Percentiles rank a stretch among this genome's conserved stretches.
phyloP scores from a whole-genome alignment of 768 basidiomycete genomes.

The Chiua virens region DNA sequence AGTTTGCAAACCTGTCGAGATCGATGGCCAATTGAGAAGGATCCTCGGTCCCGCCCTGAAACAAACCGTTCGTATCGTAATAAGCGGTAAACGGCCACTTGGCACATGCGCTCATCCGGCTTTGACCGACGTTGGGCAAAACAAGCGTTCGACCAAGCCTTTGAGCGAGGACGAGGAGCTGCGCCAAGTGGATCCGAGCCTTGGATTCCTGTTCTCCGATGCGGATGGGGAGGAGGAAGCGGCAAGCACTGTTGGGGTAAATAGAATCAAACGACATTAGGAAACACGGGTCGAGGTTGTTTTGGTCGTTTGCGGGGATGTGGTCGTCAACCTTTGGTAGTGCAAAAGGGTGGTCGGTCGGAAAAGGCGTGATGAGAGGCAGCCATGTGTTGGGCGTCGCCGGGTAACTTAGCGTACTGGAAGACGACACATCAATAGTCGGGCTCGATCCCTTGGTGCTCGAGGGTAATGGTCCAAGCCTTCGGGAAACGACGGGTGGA shows the following conservation, averaged over 20 bases:
- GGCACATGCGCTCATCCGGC: constrained; percentile 53
- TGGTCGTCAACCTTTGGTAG: background rate
- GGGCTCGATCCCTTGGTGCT: background rate
- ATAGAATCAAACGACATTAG: constrained; percentile 18
- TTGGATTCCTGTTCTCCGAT: constrained; percentile 61
- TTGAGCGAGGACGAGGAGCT: constrained; percentile 49
- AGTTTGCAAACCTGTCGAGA: constrained; percentile 39
- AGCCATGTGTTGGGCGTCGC: constrained; percentile 25
- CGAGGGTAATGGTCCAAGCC: background rate
- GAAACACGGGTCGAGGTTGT: background rate
- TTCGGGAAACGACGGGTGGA: background rate
- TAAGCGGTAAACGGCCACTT: constrained; percentile 49
- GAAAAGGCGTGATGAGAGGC: constrained; percentile 36
- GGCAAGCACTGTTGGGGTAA: constrained; percentile 34
- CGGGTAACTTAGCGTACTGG: background rate
- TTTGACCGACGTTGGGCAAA: constrained; percentile 59
- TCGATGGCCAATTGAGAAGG: constrained; percentile 26
- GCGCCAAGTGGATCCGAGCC: constrained; percentile 53
- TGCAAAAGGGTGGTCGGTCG: constrained; percentile 8
- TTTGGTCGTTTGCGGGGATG: background rate
- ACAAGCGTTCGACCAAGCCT: constrained; percentile 56
- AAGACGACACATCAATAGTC: background rate
- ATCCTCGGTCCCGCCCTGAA: background rate
- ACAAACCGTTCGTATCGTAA: constrained; percentile 40
- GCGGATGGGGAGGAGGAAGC: constrained; percentile 49